These are phyloP conservation scores for Aspergillus sp. DNA, from an alignment of 2,329 filamentous ascomycete genomes.

Conservation along the genomic window DNA sequence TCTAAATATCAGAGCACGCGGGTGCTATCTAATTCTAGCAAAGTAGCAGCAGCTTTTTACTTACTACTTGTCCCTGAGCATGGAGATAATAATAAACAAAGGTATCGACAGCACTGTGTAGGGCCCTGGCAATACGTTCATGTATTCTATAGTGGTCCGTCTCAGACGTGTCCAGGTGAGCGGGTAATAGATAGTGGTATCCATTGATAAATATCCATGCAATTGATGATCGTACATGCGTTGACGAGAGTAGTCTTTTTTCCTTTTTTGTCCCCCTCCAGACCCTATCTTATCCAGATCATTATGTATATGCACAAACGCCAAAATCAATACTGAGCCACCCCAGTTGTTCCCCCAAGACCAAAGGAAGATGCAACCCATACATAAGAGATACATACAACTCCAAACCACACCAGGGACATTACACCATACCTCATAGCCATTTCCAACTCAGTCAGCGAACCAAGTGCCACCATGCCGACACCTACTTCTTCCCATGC, in stretches of 20 bases:
- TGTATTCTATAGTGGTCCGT: too few relatives aligned
- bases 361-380: background rate
- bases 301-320: background rate
- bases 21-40: too few relatives aligned
- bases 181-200: background rate
- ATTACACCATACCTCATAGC: background rate
- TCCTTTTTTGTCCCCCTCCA: background rate
- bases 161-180: background rate
- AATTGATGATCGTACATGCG: background rate
- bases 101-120: too few relatives aligned
- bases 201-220: background rate
- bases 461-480: background rate
- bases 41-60: too few relatives aligned
- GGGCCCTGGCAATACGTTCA: too few relatives aligned
- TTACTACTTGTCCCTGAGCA: too few relatives aligned
- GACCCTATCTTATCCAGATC: background rate
- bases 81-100: too few relatives aligned
- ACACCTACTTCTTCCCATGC: constrained; percentile 14
- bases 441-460: background rate
- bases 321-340: background rate
- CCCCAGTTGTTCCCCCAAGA: background rate
- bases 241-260: background rate
- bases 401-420: background rate
- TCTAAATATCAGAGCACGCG: too few relatives aligned
- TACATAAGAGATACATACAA: background rate